Evolutionary conservation across 768 basidiomycete genomes (phyloP).

Genomic region (Mycena sanguinolenta): DNA sequence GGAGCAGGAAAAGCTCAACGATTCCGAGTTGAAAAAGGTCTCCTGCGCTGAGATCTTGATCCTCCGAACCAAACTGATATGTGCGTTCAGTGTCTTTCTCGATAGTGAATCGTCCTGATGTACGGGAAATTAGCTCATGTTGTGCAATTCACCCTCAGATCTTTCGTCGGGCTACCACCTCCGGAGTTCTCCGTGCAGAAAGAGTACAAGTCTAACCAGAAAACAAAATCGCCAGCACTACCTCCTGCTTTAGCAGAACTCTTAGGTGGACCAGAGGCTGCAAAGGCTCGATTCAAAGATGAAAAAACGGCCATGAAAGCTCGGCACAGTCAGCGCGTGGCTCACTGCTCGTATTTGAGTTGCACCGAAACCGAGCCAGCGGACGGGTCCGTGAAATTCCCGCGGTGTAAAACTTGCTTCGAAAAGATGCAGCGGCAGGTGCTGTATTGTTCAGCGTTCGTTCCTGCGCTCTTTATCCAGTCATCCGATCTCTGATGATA

Average conservation of each 20-base stretch:
- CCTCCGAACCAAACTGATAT: constrained; percentile 29
- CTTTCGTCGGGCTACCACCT: constrained; percentile 17
- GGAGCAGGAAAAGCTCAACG: background rate
- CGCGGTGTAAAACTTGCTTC: constrained; percentile 27
- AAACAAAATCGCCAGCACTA: background rate
- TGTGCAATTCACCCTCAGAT: constrained; percentile 24
- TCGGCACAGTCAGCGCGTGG: constrained; percentile 10
- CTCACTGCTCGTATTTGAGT: constrained; percentile 21
- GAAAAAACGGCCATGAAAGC: background rate
- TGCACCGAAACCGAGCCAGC: constrained; percentile 2
- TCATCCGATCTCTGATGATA: background rate
- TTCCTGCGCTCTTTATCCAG: background rate
- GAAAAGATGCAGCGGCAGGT: constrained; percentile 27
- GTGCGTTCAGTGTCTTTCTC: constrained; percentile 9
- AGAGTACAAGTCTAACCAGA: background rate
- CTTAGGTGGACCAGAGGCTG: constrained; percentile 2
- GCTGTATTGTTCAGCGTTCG: constrained; percentile 27
- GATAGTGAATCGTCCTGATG: background rate
- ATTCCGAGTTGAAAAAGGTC: constrained; percentile 5
- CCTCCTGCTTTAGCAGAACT: background rate
- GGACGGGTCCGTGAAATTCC: constrained; percentile 19
- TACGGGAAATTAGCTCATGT: background rate
- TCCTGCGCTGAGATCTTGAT: constrained; percentile 11
- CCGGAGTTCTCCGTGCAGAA: constrained; percentile 14
- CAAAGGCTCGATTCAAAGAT: background rate